Conservation (phyloP, 192 early-diverging fungal species). For the Gaertneriomyces semiglobifer region DNA sequence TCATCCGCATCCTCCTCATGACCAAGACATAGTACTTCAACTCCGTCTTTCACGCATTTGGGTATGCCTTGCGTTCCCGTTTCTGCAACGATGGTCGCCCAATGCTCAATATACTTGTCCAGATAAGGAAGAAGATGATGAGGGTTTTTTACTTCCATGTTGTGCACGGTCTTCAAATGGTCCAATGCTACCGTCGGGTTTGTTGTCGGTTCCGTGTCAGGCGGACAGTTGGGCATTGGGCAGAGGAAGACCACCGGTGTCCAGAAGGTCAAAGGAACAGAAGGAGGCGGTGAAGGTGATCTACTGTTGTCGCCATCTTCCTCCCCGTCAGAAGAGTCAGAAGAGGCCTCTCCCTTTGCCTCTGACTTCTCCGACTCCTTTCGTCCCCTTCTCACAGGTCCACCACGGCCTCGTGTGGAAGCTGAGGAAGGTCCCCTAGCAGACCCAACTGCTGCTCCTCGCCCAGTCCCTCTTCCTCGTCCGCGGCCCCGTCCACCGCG, state of each 20-base stretch:
- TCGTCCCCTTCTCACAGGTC: background rate
- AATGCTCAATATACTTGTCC: slow-evolving; percentile 71
- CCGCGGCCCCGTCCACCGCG: no score
- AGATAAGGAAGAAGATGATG: slow-evolving; percentile 75
- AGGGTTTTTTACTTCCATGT: slow-evolving; percentile 63
- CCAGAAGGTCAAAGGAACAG: slow-evolving; percentile 30
- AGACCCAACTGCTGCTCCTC: no score
- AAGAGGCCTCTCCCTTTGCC: background rate
- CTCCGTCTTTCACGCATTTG: slow-evolving; percentile 7
- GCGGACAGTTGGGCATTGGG: slow-evolving; percentile 58
- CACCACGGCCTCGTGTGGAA: no score
- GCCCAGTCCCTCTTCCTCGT: no score
- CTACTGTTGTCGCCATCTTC: slow-evolving; percentile 11
- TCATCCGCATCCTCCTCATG: slow-evolving; percentile 54
- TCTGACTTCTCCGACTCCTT: background rate
- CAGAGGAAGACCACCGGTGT: slow-evolving; percentile 59
- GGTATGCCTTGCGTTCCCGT: slow-evolving; percentile 10
- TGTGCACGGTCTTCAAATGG: slow-evolving; percentile 66
- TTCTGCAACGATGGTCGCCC: slow-evolving; percentile 55
- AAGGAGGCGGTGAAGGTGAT: slow-evolving; percentile 23
- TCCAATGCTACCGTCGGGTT: slow-evolving; percentile 61
- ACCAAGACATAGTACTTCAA: slow-evolving; percentile 56
- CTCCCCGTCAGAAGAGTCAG: slow-evolving; percentile 1
- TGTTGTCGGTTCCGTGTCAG: slow-evolving; percentile 39
- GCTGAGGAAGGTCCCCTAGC: no score